These are phyloP conservation scores for Lathyrus sativus DNA, from an alignment of 306 rosid genomes.

Conservation along the genomic window DNA sequence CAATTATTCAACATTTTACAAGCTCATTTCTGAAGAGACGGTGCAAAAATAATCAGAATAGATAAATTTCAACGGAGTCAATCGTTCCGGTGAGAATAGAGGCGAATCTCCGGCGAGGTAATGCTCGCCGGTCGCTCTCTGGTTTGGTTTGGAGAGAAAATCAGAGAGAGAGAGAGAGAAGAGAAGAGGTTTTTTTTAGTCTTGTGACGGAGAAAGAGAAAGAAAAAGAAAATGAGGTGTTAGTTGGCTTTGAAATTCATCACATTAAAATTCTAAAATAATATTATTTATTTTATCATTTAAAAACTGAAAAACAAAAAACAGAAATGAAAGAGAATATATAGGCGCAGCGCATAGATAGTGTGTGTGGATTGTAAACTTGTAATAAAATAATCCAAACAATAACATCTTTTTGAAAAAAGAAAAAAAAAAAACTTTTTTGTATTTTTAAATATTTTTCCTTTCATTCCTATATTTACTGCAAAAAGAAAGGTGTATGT, in stretches of 20 bases:
- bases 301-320: background rate
- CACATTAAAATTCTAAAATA: background rate
- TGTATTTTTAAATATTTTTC: too few species aligned
- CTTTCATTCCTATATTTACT: background rate
- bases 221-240: conserved; percentile 34
- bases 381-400: background rate
- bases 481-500: background rate
- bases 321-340: conserved; percentile 30
- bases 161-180: conserved; percentile 31
- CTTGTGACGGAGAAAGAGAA: conserved; percentile 38
- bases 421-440: too few species aligned
- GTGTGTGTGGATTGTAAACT: conserved; percentile 21
- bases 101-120: conserved; percentile 57
- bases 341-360: conserved; percentile 39
- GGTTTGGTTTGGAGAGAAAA: conserved; percentile 39
- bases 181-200: conserved; percentile 37
- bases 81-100: conserved; percentile 13
- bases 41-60: background rate
- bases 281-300: background rate
- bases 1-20: background rate
- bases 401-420: background rate
- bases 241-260: conserved; percentile 49
- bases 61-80: too few species aligned
- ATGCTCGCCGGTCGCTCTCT: conserved; percentile 62
- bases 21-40: background rate